phyloP scores from a whole-genome alignment of 2,329 filamentous ascomycete species.

The Raffaelea arxii region DNA sequence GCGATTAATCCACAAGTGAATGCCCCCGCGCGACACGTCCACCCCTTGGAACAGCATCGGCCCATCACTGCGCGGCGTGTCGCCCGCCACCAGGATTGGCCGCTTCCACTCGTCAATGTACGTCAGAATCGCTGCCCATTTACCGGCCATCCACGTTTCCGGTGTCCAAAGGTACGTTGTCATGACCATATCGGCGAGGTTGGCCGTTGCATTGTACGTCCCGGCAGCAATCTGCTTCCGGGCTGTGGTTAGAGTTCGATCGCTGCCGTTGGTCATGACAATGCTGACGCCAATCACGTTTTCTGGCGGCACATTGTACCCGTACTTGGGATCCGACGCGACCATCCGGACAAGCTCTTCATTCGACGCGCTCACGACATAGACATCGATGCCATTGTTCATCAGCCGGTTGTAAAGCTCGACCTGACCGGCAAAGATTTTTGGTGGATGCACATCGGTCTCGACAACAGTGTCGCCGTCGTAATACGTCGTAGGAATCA shows the following conservation, averaged over 20 bases:
- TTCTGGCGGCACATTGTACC: background rate
- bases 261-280: background rate
- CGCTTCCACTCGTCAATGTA: background rate
- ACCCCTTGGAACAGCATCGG: background rate
- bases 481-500: background rate
- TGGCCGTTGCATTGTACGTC: background rate
- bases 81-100: background rate
- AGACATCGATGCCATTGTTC: background rate
- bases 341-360: background rate
- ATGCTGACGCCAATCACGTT: background rate
- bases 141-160: background rate
- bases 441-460: background rate
- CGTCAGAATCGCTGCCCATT: background rate
- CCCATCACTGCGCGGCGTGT: background rate
- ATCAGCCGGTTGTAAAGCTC: background rate
- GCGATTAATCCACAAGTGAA: background rate
- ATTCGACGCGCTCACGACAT: background rate
- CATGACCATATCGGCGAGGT: background rate
- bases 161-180: background rate
- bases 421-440: background rate
- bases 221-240: background rate
- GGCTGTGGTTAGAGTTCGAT: background rate
- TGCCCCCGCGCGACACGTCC: background rate
- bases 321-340: background rate
- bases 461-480: background rate